Evolutionary conservation across 768 basidiomycete genomes (phyloP).

Genomic region (Rhizopogon vulgaris): DNA sequence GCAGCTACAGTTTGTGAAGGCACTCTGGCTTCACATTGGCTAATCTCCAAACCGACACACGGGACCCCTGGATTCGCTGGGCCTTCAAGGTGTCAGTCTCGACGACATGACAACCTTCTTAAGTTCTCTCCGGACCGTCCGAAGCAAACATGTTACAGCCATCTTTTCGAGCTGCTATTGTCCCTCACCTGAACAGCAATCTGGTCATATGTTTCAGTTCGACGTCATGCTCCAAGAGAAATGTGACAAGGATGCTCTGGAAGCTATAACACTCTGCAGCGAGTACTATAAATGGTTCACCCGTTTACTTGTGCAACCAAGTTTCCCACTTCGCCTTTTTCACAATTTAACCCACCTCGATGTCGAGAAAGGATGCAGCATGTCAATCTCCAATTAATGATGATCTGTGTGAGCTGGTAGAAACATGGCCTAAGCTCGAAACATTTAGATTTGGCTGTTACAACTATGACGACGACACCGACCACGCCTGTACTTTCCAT

Average conservation of each 20-base stretch:
- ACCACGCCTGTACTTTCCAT: constrained; percentile 8
- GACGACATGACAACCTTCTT: not conserved
- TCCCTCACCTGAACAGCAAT: too few species aligned
- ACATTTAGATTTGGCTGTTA: constrained; percentile 14
- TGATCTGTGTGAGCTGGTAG: constrained; percentile 9
- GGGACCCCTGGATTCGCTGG: not conserved
- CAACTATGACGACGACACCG: not conserved
- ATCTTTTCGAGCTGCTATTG: not conserved
- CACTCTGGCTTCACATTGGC: not conserved
- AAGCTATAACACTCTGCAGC: not conserved
- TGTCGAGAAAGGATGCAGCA: constrained; percentile 10
- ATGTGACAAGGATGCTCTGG: not conserved
- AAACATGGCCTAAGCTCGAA: constrained; percentile 17
- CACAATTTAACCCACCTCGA: not conserved
- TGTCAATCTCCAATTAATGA: constrained; percentile 13
- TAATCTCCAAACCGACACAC: not conserved
- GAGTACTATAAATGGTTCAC: too few species aligned
- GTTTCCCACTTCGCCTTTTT: not conserved
- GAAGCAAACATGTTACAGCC: not conserved
- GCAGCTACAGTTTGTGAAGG: not conserved
- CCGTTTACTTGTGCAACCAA: not conserved
- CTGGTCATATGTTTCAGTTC: too few species aligned
- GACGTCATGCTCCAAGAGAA: not conserved
- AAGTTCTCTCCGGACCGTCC: not conserved
- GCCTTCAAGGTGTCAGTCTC: not conserved